Evolutionary conservation across 192 early-diverging fungal species (phyloP), one percentile per base, ranked within the genome.

Genomic region (Obelidium mucronatum): DNA sequence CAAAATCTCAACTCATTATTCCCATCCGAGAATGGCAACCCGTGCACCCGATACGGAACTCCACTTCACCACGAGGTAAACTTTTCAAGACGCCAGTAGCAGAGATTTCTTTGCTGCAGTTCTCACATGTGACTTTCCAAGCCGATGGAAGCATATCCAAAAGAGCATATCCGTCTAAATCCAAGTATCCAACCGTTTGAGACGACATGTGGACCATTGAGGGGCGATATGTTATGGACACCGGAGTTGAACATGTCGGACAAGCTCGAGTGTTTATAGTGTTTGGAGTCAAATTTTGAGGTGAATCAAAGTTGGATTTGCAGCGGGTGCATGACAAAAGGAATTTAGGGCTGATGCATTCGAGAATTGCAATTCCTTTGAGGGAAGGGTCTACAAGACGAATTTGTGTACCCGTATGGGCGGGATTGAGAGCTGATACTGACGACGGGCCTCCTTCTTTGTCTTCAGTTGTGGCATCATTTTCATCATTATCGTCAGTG

Each of bases 251-350:
- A 74, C 91, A 92, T 2, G 84, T 86, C 1, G 81, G 76, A 59
- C 91, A 92, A 0, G 83, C 80, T 62, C 78, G 83, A 77, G 89
- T 82, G 66, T 82, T 61, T 55, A 85, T 80, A 11, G 75, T 73
- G 76, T 83, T 35, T 28, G 61, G 15, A 60, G 76, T 79, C 40
- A 56, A 24, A 11, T 5, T 34, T n/a, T n/a, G n/a, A 40, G 77
- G 30, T 79, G 76, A 35, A 40, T 86, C 93, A 1, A 90, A 76
- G 0, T 85, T 78, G 51, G 79, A 68, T 74, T 93, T 95, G 87
- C 95, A 97, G 1, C 93, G 85, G n/a, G 65, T 79, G 73, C 95
- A 97, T 15, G 88, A 87, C 4, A 94, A 89, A 0, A 87, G 56
- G 5, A 95, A 40, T 55, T 83, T 88, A 6, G 96, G 87, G 2